Evolutionary conservation across 2,329 filamentous ascomycete genomes (phyloP).

Genomic region (Aspergillus amoenus): DNA sequence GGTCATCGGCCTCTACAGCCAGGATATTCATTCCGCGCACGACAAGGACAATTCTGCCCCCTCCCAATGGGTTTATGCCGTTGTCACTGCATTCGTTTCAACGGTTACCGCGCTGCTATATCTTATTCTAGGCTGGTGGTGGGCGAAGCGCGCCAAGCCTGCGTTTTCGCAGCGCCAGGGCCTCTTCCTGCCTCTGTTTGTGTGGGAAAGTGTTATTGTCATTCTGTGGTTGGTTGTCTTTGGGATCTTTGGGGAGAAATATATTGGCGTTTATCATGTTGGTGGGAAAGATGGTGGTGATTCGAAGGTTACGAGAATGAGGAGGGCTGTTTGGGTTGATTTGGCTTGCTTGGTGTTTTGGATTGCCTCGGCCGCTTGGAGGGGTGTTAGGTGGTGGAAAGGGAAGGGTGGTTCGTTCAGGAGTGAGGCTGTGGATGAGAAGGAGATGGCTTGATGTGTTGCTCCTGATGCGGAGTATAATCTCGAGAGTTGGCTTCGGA

Average conservation of each 20-base stretch:
- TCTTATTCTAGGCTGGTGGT: constrained; percentile 56
- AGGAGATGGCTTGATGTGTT: constrained; percentile 19
- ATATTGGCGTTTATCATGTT: constrained; percentile 54
- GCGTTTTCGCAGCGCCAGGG: constrained; percentile 30
- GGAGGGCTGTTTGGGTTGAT: constrained; percentile 82
- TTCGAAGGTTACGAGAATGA: constrained; percentile 67
- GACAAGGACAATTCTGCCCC: constrained; percentile 54
- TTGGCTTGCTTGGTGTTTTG: constrained; percentile 73
- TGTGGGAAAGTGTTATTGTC: constrained; percentile 71
- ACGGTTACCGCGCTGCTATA: constrained; percentile 66
- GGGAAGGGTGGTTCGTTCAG: constrained; percentile 11
- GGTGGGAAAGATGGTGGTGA: constrained; percentile 3
- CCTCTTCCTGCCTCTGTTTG: constrained; percentile 49
- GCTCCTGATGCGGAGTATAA: not conserved
- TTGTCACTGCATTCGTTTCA: constrained; percentile 65
- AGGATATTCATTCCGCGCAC: constrained; percentile 55
- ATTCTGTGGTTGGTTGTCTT: constrained; percentile 80
- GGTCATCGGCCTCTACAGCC: constrained; percentile 75
- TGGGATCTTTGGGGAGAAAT: constrained; percentile 79
- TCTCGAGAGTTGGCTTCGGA: not conserved
- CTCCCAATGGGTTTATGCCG: constrained; percentile 77
- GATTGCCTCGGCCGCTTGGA: constrained; percentile 59
- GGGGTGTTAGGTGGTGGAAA: constrained; percentile 37
- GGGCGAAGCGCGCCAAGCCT: constrained; percentile 18
- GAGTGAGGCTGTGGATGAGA: constrained; percentile 15